Percentiles rank a stretch among this genome's conserved stretches.
phyloP scores from a whole-genome alignment of 192 early-diverging fungal species.

The Mortierella hygrophila region DNA sequence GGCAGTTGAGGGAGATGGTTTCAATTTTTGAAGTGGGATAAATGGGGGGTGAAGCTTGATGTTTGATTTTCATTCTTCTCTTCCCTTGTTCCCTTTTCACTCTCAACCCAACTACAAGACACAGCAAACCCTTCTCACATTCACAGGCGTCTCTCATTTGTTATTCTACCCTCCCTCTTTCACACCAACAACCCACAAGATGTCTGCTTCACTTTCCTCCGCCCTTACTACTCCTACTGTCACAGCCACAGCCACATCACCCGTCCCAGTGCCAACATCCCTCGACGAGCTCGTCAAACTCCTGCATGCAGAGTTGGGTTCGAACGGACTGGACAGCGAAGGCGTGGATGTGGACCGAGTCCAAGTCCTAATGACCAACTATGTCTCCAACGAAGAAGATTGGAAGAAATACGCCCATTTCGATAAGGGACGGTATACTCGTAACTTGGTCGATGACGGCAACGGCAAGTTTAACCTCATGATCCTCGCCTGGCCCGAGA shows the following conservation, averaged over 20 bases:
- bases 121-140: no score
- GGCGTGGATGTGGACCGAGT: slow-evolving; percentile 70
- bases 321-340: slow-evolving; percentile 64
- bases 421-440: slow-evolving; percentile 84
- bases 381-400: slow-evolving; percentile 75
- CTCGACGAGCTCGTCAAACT: slow-evolving; percentile 62
- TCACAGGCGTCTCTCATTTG: not conserved
- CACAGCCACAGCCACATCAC: not conserved
- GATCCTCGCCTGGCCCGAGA: slow-evolving; percentile 87
- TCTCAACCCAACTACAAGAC: not conserved
- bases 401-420: slow-evolving; percentile 84
- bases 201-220: no score
- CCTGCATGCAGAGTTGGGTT: slow-evolving; percentile 66
- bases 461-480: slow-evolving; percentile 95
- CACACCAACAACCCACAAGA: not conserved
- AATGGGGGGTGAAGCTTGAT: not conserved
- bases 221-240: not conserved
- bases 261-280: slow-evolving; percentile 42
- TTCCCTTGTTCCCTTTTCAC: not conserved
- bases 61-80: not conserved
- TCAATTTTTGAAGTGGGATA: not conserved
- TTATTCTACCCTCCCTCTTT: not conserved
- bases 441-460: slow-evolving; percentile 90
- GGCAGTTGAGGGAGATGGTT: no score
- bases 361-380: slow-evolving; percentile 74